Base-by-base conservation (phyloP, 78 protist genomes). In the Dictyostelium discoideum region DNA sequence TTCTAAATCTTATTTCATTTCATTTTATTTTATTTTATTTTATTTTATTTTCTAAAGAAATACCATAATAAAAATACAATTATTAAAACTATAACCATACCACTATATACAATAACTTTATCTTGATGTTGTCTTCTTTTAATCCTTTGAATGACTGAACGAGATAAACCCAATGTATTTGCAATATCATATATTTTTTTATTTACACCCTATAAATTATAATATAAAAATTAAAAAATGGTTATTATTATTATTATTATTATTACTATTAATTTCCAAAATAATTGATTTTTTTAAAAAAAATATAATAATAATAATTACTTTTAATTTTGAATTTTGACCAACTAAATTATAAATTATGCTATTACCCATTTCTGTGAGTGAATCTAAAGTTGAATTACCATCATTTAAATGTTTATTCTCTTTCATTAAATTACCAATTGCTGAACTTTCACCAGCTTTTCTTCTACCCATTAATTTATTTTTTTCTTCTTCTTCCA, bases 101-200 rank as follows among this genome's bases (percentile, higher is more conserved):
- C 94, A n/a, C 81, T 48, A 72, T 89, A 89, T 48, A 89, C 94
- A 72, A 89, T 82, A 22, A 82, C 54, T 69, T 89, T 89, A 13
- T 89, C 94, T 72, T 82, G 83, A 18, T 69, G n/a, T 72, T 89
- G 94, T 82, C 94, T 32, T 72, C 94, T 89, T 60, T 67, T 89
- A 73, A 89, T 89, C 39, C 73, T 89, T 24, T 89, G 85, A 6
- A 89, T 80, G 11, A 89, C 54, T 26, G 60, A 40, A 20, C 94
- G 73, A 3, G 94, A 89, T 32, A 89, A 50, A 22, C 94, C 94
- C 22, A 89, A 50, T 46, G 94, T 89, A 65, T 89, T 89, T 54
- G 94, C 94, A 3, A 89, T 89, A 82, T 89, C 94, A 69, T 82
- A 89, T 60, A 89, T 89, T 67, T 89, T 89, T 72, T 89, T 89